A percentile compares a stretch with the other conserved stretches of the same genome.
Evolutionary conservation across 2,329 filamentous ascomycete genomes (phyloP).

Genomic region (Hypoxylon sp.): DNA sequence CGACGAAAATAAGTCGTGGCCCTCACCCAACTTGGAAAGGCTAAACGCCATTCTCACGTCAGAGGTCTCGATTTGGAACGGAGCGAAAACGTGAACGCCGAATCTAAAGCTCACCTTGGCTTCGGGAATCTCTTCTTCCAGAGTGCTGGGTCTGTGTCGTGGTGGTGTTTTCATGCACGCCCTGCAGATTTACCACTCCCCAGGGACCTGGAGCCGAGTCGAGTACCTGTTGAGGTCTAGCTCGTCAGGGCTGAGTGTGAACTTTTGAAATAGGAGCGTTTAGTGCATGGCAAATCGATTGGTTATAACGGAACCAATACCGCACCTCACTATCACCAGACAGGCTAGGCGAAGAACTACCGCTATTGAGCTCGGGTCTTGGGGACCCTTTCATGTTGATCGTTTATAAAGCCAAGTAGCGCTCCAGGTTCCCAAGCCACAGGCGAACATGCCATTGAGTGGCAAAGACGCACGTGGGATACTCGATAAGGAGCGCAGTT

Average conservation of each 20-base stretch:
- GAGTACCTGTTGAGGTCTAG: conserved; percentile 38
- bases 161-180: conserved; percentile 29
- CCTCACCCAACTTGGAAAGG: conserved; percentile 23
- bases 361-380: conserved; percentile 16
- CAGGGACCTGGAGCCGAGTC: conserved; percentile 28
- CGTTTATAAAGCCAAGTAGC: conserved; percentile 5
- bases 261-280: conserved; percentile 25
- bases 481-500: conserved; percentile 13
- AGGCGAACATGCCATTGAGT: conserved; percentile 15
- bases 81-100: conserved; percentile 31
- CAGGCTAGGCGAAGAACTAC: conserved; percentile 24
- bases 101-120: conserved; percentile 26
- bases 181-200: conserved; percentile 30
- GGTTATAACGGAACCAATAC: conserved; percentile 28
- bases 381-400: conserved; percentile 16
- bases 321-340: conserved; percentile 10
- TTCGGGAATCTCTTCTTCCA: conserved; percentile 33
- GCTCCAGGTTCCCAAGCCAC: conserved; percentile 10
- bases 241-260: conserved; percentile 39
- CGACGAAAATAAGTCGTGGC: conserved; percentile 17
- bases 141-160: conserved; percentile 29
- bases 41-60: conserved; percentile 30
- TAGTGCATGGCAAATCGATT: conserved; percentile 34
- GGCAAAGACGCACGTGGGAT: conserved; percentile 12
- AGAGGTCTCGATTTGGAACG: conserved; percentile 35